Evolutionary conservation across 495 filamentous ascomycete genomes (phyloP), one percentile per base, ranked within the genome.

Genomic region (Hypoxylon lenormandii): DNA sequence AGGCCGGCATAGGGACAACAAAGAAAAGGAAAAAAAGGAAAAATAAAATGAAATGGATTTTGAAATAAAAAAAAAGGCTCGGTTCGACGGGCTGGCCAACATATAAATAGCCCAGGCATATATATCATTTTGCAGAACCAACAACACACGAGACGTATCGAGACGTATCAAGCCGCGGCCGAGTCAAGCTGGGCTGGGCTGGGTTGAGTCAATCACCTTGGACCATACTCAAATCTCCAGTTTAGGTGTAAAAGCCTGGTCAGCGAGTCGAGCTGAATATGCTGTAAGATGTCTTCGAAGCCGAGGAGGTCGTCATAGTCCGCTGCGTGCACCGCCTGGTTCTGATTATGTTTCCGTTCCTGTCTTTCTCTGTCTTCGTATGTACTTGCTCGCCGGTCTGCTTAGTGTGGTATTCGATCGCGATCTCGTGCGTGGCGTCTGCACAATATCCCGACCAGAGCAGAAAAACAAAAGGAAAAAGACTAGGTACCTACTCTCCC

Each of bases 371-470:
- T 13, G 26, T 64, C 43, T 63, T 40, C 33, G 38, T 65, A 33
- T 51, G 60, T 67, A 59, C 66, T 64, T 53, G 69, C 54, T 67
- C 61, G 59, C 45, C 52, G 65, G 66, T 67, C 65, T 45, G 7
- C 66, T 52, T 60, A 56, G 65, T 61, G 52, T 59, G 69, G 59
- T 59, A 49, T 58, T 58, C 58, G 58, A 71, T 71, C 68, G 68
- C 63, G 68, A 71, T 71, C 53, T 71, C 61, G 68, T 48, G 55
- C 49, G 74, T 76, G 74, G 74, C 74, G 74, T 49, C 72, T 76
- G 74, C 74, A 76, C 72, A 67, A 65, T 64, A 61, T 68, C 69
- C 74, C 72, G 72, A 74, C 19, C 54, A 74, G 45, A 66, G 70
- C 30, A 72, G 10, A 33, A 33, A 7, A 11, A n/a, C n/a, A 33